Evolutionary conservation across 257 asterid species (phyloP), one percentile per base, ranked within the genome.

Genomic region (Jacaranda mimosifolia): DNA sequence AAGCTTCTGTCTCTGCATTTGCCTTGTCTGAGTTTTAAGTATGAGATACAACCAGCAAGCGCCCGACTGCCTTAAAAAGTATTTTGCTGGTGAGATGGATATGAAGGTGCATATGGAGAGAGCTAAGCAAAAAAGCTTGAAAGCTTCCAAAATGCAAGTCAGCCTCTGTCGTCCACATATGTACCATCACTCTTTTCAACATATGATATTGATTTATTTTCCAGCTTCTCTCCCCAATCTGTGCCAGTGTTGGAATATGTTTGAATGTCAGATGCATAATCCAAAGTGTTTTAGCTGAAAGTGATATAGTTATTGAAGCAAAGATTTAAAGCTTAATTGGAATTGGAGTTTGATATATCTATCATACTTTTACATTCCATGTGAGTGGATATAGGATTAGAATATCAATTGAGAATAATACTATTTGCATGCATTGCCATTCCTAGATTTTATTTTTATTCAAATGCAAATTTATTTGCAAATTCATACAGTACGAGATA

Each of bases 261-360:
- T 59, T 9, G 40, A 11, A 59, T 12, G 52, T 38, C 58, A 3
- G 36, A 13, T 7, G 6, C 36, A 6, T n/a, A 35, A 53, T 70
- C 52, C 57, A 55, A 5, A 18, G 0, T n/a, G 62, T 51, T 13
- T 51, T 51, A 3, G 56, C 4, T 51, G 56, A 18, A 51, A 5
- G 3, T 52, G 19, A 52, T 52, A 1, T 48, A 48, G 53, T 7
- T 53, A 53, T 49, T 65, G 17, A 11, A 18, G 38, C 18, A 11
- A 66, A 17, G 35, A 10, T 66, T 17, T 66, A 66, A 21, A 66
- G 55, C 71, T 66, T 66, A 19, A 49, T 49, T 49, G n/a, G 15
- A 13, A 13, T 49, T 49, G 56, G 17, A 13, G 17, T 49, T 57
- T 26, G 32, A 26, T 26, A 26, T 2, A 26, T 26, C 32, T 26